Conservation (phyloP, 106 monocot genomes). For the Hemerocallis citrina region DNA sequence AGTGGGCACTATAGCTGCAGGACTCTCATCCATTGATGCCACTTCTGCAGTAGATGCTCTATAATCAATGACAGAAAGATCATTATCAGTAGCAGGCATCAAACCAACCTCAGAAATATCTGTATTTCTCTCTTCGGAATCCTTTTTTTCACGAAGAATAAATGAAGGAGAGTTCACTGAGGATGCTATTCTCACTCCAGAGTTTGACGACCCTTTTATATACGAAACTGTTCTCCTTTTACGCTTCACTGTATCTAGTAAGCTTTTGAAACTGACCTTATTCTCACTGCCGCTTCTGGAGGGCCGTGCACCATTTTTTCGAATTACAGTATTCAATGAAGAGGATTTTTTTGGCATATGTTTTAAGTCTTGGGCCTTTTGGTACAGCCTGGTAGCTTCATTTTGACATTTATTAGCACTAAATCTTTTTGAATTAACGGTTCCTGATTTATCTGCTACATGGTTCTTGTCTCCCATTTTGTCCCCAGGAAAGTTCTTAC, state of each 20-base stretch:
- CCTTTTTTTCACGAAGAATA: constrained; percentile 3
- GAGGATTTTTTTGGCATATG: constrained; percentile 1
- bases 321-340: neutral
- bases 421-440: neutral
- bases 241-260: constrained; percentile 23
- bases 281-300: constrained; percentile 9
- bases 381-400: neutral
- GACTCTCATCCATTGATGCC: neutral
- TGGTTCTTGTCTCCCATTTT: constrained; percentile 1
- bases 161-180: constrained; percentile 9
- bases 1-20: neutral
- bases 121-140: neutral
- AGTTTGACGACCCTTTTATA: constrained; percentile 2
- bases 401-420: constrained; percentile 2
- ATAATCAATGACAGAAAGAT: neutral
- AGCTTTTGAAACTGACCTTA: constrained; percentile 18
- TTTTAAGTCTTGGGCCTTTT: neutral
- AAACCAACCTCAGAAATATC: constrained; percentile 1
- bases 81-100: neutral
- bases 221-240: constrained; percentile 21
- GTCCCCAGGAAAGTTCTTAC: neutral
- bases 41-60: neutral
- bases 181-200: constrained; percentile 16
- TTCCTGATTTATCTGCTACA: constrained; percentile 9
- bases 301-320: neutral